Evolutionary conservation across 495 filamentous ascomycete species (phyloP), one percentile per base, ranked within the genome.

Genomic region (Penicillium bovifimosum): DNA sequence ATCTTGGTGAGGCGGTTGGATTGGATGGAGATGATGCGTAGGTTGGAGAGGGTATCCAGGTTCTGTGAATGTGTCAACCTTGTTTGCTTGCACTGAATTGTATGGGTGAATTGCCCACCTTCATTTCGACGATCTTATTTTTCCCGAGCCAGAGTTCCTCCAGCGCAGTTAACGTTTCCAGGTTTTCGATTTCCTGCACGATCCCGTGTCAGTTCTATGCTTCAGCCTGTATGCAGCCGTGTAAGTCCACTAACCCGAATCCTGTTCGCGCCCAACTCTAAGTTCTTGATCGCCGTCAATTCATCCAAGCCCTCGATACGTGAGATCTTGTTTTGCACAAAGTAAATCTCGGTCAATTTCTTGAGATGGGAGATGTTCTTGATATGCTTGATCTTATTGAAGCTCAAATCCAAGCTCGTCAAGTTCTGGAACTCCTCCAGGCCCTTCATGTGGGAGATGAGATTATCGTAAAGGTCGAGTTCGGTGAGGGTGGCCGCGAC

Each of bases 331-430:
- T 99, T 99, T 64, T 96, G 87, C 40, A 96, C 88, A 59, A 99
- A 91, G 69, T 86, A 99, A 6, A 99, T 65, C 60, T 96, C 90
- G 56, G 78, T 87, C 47, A 97, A 75, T 33, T 90, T 81, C 10
- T 71, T 81, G 20, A 98, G 76, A 66, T 95, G 88, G 34, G 80
- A 76, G 60, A 97, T 70, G 62, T 90, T 81, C 73, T 95, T 95
- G 77, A 99, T 95, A 66, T 97, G 91, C 67, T 96, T 96, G 73
- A 99, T 92, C 75, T 96, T 96, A 71, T 99, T 99, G 81, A 96
- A 99, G 62, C 88, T 92, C 33, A 99, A 75, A 64, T 99, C 93
- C 42, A 99, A 80, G 49, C 75, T 87, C 11, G 78, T 88, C 16
- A 99, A 76, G 29, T 87, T 75, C 8, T 71, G 75, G 32, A 96